Percentiles rank a stretch among this genome's conserved stretches.
Conservation (phyloP, 345 rosid species). For the Populus davidiana region DNA sequence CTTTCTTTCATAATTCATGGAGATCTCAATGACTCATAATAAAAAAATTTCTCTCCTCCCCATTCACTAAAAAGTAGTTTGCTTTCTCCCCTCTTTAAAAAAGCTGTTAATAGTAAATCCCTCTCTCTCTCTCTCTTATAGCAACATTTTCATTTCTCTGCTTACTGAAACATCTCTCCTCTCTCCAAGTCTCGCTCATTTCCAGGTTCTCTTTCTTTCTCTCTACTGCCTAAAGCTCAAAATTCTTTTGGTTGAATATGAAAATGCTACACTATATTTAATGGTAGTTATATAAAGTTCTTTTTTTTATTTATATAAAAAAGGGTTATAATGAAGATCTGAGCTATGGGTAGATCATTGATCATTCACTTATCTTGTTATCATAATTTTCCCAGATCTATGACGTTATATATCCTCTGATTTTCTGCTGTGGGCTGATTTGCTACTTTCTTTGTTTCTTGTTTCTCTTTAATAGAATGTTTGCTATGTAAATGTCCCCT, state of each 20-base stretch:
- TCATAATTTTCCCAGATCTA: slow-evolving; percentile 37
- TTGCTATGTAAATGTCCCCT: not conserved
- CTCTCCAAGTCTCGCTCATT: not conserved
- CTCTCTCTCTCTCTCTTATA: not conserved
- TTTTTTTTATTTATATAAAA: no score
- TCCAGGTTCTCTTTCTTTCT: not conserved
- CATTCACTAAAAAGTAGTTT: slow-evolving; percentile 16
- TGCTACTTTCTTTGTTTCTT: not conserved
- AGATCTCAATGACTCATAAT: slow-evolving; percentile 27
- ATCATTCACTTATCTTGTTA: slow-evolving; percentile 12
- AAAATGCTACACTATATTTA: slow-evolving; percentile 1
- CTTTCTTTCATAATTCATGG: slow-evolving; percentile 33
- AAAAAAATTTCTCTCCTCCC: slow-evolving; percentile 14
- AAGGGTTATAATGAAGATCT: slow-evolving; percentile 25
- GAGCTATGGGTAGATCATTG: slow-evolving; percentile 39
- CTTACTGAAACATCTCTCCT: not conserved
- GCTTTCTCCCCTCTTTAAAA: slow-evolving; percentile 4
- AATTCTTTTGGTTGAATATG: slow-evolving; percentile 6
- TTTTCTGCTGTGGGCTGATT: not conserved
- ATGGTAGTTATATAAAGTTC: slow-evolving; percentile 6
- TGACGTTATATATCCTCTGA: slow-evolving; percentile 6
- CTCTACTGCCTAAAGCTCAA: slow-evolving; percentile 16
- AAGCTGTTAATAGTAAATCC: no score
- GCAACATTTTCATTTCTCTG: slow-evolving; percentile 15
- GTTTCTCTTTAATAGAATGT: no score